phyloP scores from a whole-genome alignment of 1,284 basidiomycete genomes.

The Heliocybe sulcata region DNA sequence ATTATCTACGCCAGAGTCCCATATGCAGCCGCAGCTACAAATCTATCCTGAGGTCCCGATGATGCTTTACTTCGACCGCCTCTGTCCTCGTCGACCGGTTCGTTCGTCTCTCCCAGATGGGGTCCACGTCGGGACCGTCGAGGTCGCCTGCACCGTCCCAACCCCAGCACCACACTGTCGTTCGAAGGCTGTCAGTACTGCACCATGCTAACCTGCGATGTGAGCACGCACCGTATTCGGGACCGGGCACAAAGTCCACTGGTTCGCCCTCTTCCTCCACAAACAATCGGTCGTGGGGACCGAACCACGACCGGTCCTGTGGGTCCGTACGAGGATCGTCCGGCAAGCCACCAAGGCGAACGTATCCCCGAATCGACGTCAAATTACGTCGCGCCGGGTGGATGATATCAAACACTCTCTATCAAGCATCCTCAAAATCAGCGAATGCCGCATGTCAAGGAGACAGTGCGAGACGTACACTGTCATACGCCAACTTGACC shows the following conservation, averaged over 20 bases:
- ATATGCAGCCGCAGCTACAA: neutral
- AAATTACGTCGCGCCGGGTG: constrained; percentile 85
- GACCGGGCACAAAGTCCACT: constrained; percentile 73
- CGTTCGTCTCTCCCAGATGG: constrained; percentile 87
- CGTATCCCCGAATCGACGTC: constrained; percentile 89
- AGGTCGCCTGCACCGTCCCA: constrained; percentile 97
- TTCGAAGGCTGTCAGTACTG: constrained; percentile 3
- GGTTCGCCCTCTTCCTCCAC: constrained; percentile 77
- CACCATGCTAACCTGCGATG: neutral
- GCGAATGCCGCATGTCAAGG: neutral
- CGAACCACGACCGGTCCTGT: constrained; percentile 92
- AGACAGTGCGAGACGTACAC: constrained; percentile 37
- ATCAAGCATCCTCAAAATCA: constrained; percentile 6
- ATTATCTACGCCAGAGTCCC: neutral
- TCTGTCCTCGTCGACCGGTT: constrained; percentile 54
- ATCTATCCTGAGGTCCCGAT: constrained; percentile 37
- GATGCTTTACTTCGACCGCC: constrained; percentile 70
- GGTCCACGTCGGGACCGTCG: constrained; percentile 91
- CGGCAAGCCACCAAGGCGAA: constrained; percentile 83
- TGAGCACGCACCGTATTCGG: constrained; percentile 67
- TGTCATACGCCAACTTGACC: constrained; percentile 92
- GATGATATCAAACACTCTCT: constrained; percentile 91
- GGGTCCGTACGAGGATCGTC: constrained; percentile 93
- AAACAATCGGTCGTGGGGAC: constrained; percentile 90
- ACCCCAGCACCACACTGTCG: constrained; percentile 93